These are phyloP conservation scores for Podila verticillata DNA, from an alignment of 192 early-diverging fungal genomes.

Conservation along the genomic window DNA sequence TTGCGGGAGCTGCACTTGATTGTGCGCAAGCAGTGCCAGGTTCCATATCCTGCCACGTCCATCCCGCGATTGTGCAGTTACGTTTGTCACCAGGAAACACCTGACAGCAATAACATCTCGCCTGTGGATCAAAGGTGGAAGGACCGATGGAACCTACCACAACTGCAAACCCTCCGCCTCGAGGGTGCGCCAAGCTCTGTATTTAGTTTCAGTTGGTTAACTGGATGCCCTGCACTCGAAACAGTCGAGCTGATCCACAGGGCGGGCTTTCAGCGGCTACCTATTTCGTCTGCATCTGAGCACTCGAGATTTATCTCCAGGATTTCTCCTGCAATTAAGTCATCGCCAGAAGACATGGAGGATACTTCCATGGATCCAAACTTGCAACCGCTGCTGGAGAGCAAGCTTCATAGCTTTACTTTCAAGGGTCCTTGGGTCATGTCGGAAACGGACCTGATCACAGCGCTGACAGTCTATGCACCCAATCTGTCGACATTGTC, in stretches of 20 bases:
- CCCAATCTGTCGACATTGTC: neutral
- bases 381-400: neutral
- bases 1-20: neutral
- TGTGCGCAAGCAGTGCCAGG: neutral
- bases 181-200: constrained; percentile 4
- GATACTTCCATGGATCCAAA: neutral
- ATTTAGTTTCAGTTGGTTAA: constrained; percentile 15
- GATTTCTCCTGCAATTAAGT: neutral
- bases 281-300: too few relatives aligned
- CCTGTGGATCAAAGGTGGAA: neutral
- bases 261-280: neutral
- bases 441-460: neutral
- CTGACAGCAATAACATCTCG: neutral
- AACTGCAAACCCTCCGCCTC: constrained; percentile 1
- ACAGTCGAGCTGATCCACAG: neutral
- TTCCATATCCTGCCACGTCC: neutral
- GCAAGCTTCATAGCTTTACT: neutral
- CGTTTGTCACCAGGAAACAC: neutral
- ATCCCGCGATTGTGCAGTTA: neutral
- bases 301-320: neutral
- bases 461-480: neutral
- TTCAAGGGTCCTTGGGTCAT: constrained; percentile 9
- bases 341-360: neutral
- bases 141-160: constrained; percentile 6
- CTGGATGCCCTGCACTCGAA: neutral